Evolutionary conservation across 371 early-diverging fungal species (phyloP).

Genomic region (Mortierella sp.): DNA sequence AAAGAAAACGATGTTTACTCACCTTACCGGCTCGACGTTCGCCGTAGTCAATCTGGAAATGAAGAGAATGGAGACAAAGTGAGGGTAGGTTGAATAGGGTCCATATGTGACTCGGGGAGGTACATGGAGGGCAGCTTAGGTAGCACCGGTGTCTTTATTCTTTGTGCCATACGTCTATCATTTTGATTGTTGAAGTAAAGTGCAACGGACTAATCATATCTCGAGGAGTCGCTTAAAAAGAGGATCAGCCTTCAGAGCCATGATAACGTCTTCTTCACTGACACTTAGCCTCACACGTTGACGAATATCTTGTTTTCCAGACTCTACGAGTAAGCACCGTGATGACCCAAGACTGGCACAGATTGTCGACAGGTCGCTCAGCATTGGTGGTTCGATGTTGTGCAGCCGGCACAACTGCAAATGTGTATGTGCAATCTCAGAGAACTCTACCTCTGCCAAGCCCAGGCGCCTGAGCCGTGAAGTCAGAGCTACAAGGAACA

Average conservation of each 20-base stretch:
- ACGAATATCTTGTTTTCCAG: slow-evolving; percentile 75
- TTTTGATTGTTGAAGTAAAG: slow-evolving; percentile 17
- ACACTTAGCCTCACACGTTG: slow-evolving; percentile 78
- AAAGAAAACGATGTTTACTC: too few relatives aligned
- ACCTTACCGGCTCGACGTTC: too few relatives aligned
- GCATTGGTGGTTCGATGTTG: slow-evolving; percentile 67
- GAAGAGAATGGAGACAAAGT: too few relatives aligned
- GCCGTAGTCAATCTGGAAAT: too few relatives aligned
- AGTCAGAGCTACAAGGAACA: slow-evolving; percentile 82
- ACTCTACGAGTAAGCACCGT: slow-evolving; percentile 71
- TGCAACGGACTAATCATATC: slow-evolving; percentile 30
- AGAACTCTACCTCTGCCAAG: slow-evolving; percentile 79
- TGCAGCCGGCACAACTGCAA: slow-evolving; percentile 75
- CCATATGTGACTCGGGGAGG: too few relatives aligned
- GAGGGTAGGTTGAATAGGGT: too few relatives aligned
- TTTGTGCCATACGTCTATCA: too few relatives aligned
- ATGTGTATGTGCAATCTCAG: slow-evolving; percentile 69
- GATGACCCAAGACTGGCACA: slow-evolving; percentile 79
- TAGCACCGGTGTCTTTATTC: too few relatives aligned
- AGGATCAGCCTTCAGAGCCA: slow-evolving; percentile 76
- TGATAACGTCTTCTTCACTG: slow-evolving; percentile 77
- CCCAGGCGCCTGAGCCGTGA: slow-evolving; percentile 74
- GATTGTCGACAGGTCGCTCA: slow-evolving; percentile 71
- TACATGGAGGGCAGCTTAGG: too few relatives aligned
- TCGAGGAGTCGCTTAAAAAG: slow-evolving; percentile 62